Percentiles rank a stretch among this genome's conserved stretches.
These are phyloP conservation scores for Trypethelium eluteriae DNA, from an alignment of 495 filamentous ascomycete genomes.

Conservation along the genomic window DNA sequence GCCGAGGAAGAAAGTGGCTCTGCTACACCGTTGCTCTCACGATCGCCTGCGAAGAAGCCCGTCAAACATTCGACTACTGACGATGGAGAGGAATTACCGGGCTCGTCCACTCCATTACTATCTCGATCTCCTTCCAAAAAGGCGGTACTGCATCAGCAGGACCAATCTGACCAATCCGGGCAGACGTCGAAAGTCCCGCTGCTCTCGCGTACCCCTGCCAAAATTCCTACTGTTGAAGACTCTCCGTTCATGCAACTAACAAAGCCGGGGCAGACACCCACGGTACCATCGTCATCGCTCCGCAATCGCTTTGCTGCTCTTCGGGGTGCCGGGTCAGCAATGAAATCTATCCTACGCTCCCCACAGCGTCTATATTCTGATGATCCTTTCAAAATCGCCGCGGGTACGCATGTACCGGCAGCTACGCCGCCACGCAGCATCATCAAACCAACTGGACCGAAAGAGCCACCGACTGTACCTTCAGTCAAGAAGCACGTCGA, in stretches of 20 bases:
- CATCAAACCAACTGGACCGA: constrained; percentile 22
- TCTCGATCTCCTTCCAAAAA: constrained; percentile 13
- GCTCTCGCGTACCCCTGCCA: constrained; percentile 29
- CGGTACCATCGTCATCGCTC: constrained; percentile 26
- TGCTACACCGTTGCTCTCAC: constrained; percentile 17
- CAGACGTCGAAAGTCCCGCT: constrained; percentile 10
- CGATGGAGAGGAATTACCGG: constrained; percentile 9
- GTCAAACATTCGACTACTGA: constrained; percentile 2
- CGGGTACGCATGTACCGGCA: constrained; percentile 49
- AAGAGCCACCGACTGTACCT: constrained; percentile 32
- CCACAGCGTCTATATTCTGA: constrained; percentile 54
- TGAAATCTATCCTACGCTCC: constrained; percentile 57
- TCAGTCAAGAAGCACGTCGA: constrained; percentile 50
- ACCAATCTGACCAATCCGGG: background rate
- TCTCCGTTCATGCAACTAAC: constrained; percentile 26
- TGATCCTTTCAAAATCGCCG: constrained; percentile 53
- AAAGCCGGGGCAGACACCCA: constrained; percentile 19
- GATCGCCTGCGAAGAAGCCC: constrained; percentile 22
- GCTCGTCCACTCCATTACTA: constrained; percentile 9
- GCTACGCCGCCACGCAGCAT: constrained; percentile 38
- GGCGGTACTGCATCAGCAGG: background rate
- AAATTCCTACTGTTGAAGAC: constrained; percentile 28
- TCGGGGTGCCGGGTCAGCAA: constrained; percentile 25
- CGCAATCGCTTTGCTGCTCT: constrained; percentile 15
- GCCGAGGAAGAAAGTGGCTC: background rate